Evolutionary conservation across 2,329 filamentous ascomycete genomes (phyloP).

Genomic region (Aureobasidium vineae): DNA sequence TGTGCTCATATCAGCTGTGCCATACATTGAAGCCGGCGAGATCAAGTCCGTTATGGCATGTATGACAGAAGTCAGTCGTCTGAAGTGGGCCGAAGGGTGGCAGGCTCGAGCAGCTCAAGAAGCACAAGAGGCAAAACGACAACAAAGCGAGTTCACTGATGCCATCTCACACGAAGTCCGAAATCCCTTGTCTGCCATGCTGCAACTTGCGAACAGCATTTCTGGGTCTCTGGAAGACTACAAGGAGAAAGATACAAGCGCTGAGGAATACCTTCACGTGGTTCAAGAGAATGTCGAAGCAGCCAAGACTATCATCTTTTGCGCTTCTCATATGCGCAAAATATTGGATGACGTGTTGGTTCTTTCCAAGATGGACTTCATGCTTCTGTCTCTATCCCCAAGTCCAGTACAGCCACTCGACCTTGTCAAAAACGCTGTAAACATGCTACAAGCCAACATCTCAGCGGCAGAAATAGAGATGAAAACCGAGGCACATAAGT

Average conservation of each 20-base stretch:
- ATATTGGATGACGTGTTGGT: conserved; percentile 51
- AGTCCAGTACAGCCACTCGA: conserved; percentile 38
- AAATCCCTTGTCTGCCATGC: conserved; percentile 46
- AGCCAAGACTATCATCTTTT: conserved; percentile 27
- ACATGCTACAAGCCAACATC: conserved; percentile 43
- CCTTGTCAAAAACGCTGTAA: conserved; percentile 39
- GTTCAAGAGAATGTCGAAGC: conserved; percentile 28
- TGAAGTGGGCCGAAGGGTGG: conserved; percentile 33
- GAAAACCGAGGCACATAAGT: conserved; percentile 37
- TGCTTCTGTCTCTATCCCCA: conserved; percentile 42
- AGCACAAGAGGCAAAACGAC: conserved; percentile 39
- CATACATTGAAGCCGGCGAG: conserved; percentile 16
- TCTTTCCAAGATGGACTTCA: conserved; percentile 40
- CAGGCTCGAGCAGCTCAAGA: conserved; percentile 38
- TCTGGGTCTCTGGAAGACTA: conserved; percentile 33
- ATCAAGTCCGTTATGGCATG: conserved; percentile 26
- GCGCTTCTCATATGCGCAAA: conserved; percentile 28
- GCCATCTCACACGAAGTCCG: conserved; percentile 46
- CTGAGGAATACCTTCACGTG: not conserved
- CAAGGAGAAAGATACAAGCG: not conserved
- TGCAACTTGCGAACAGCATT: conserved; percentile 48
- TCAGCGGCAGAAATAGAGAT: conserved; percentile 38
- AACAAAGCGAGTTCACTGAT: conserved; percentile 42
- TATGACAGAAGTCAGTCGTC: conserved; percentile 22
- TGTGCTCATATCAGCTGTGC: conserved; percentile 15